Evolutionary conservation across 23 red algal genomes (phyloP).

Genomic region (Gracilaria vermiculophylla): DNA sequence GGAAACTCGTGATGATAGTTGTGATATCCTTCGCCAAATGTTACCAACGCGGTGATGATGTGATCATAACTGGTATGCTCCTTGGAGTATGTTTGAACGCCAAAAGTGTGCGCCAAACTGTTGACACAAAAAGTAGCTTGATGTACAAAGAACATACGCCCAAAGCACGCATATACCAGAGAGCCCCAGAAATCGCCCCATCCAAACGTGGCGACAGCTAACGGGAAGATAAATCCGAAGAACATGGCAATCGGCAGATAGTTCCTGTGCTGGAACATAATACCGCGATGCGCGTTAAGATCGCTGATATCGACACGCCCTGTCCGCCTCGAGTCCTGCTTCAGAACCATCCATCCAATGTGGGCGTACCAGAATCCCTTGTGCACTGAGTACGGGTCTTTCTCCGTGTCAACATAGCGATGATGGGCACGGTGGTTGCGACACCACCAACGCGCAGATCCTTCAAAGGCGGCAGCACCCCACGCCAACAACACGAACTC

Average conservation of each 20-base stretch:
- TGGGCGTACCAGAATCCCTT: conserved; percentile 99
- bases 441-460: conserved; percentile 94
- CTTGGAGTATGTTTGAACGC: conserved; percentile 88
- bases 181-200: conserved; percentile 96
- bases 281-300: conserved; percentile 72
- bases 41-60: conserved; percentile 93
- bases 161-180: conserved; percentile 97
- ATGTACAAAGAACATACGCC: conserved; percentile 98
- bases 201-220: conserved; percentile 66
- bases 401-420: conserved; percentile 95
- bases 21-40: conserved; percentile 99
- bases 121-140: conserved; percentile 98
- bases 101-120: conserved; percentile 91
- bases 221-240: conserved; percentile 90
- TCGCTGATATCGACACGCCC: conserved; percentile 97
- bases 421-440: conserved; percentile 96
- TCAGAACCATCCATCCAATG: conserved; percentile 97
- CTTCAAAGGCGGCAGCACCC: conserved; percentile 97
- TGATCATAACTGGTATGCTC: conserved; percentile 94
- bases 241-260: conserved; percentile 90
- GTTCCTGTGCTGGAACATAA: conserved; percentile 94
- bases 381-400: conserved; percentile 92
- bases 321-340: conserved; percentile 75
- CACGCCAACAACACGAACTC: conserved; percentile 84
- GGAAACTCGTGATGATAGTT: conserved; percentile 99